Conservation (phyloP, 1,284 basidiomycete species). For the Wolfiporia cocos region DNA sequence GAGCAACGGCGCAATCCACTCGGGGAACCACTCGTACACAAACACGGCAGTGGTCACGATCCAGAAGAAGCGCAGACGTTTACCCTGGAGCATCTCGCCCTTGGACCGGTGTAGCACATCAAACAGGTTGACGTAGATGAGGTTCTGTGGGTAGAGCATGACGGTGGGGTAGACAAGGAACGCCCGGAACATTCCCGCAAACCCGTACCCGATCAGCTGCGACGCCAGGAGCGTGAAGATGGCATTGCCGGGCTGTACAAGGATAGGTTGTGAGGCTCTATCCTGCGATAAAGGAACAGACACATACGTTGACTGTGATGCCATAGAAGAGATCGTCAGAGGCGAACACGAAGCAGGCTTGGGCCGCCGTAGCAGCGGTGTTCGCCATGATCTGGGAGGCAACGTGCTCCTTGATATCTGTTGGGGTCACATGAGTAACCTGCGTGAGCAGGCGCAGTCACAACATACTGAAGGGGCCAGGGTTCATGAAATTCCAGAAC, state of each 20-base stretch:
- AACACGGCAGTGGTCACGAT: constrained; percentile 38
- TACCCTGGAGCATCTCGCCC: constrained; percentile 37
- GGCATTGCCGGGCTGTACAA: constrained; percentile 20
- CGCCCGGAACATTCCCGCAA: constrained; percentile 12
- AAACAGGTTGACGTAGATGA: constrained; percentile 46
- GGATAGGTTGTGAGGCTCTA: too few species aligned
- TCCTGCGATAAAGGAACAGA: too few species aligned
- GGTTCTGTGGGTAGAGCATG: constrained; percentile 18
- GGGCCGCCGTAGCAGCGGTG: constrained; percentile 18
- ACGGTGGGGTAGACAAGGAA: constrained; percentile 33
- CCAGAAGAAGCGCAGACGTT: constrained; percentile 49
- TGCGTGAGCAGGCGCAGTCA: neutral
- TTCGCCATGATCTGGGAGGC: constrained; percentile 49
- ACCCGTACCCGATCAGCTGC: constrained; percentile 28
- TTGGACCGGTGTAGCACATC: constrained; percentile 49
- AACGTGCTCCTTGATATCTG: constrained; percentile 56
- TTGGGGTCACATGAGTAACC: constrained; percentile 1
- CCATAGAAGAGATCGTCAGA: constrained; percentile 31
- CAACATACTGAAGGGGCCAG: constrained; percentile 45
- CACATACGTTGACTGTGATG: constrained; percentile 25
- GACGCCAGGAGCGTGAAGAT: constrained; percentile 28
- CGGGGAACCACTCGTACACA: constrained; percentile 10
- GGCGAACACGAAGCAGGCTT: constrained; percentile 25
- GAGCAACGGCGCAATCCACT: constrained; percentile 9
- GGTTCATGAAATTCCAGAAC: constrained; percentile 51